phyloP scores from a whole-genome alignment of 2,329 filamentous ascomycete genomes.

The Nigrospora osmanthi region DNA sequence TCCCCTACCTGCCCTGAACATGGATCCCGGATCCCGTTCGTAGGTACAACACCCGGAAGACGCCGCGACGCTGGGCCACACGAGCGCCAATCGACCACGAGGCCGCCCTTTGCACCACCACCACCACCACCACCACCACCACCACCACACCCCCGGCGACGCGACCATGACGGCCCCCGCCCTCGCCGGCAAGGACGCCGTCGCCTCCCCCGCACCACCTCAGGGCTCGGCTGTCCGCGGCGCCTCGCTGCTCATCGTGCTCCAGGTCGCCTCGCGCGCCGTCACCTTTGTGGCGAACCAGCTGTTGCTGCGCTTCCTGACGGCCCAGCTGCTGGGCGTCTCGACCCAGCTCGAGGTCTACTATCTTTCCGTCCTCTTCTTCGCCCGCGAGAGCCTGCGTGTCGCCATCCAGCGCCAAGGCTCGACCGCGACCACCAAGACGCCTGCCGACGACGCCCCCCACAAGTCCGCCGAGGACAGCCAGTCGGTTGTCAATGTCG shows the following conservation, averaged over 20 bases:
- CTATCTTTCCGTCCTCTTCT: conserved; percentile 88
- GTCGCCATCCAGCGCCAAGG: conserved; percentile 82
- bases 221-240: conserved; percentile 48
- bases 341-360: conserved; percentile 89
- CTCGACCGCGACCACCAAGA: conserved; percentile 15
- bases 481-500: conserved; percentile 82
- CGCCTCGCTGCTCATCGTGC: conserved; percentile 76
- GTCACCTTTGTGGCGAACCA: conserved; percentile 92
- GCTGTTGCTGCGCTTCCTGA: conserved; percentile 78
- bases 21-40: too few relatives aligned
- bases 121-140: too few relatives aligned
- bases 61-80: too few relatives aligned
- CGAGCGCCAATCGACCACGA: too few relatives aligned
- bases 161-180: too few relatives aligned
- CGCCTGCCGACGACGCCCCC: conserved; percentile 5
- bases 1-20: too few relatives aligned
- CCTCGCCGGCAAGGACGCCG: background rate
- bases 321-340: conserved; percentile 75
- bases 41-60: too few relatives aligned
- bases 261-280: conserved; percentile 81
- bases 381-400: conserved; percentile 82
- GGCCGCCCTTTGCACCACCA: too few relatives aligned
- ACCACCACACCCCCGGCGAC: too few relatives aligned
- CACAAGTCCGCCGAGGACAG: conserved; percentile 28
- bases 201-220: too few relatives aligned